Base-by-base conservation (phyloP, 345 rosid species). In the Eutrema japonicum region DNA sequence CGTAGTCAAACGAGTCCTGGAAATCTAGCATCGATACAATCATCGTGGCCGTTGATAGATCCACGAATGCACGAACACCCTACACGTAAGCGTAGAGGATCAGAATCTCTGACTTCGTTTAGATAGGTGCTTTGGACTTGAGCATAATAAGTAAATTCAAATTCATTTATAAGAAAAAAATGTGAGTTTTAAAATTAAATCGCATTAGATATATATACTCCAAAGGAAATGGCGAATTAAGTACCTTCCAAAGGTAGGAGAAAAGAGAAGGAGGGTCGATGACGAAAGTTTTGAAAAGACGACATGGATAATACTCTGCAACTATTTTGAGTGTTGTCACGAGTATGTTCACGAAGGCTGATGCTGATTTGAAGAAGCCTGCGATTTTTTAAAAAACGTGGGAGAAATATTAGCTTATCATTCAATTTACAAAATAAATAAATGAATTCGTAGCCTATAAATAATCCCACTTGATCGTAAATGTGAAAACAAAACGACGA, bases 301-400 rank as follows among this genome's bases (percentile, higher is more conserved):
- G 87, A 68, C 90, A 84, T 0, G 99, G 99, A 52, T 96, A 90
- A 74, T 88, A 89, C 32, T 92, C 99, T 8, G 86, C 97, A 73
- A 90, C 79, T n/a, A 88, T 81, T 78, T 90, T 96, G 81, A 96
- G 86, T 40, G 99, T 74, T 52, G 93, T 82, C 67, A 92, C 79
- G 66, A 90, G 73, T n/a, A 84, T 63, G 80, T 89, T 96, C 91
- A 90, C 83, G 78, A 92, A 92, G 81, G 91, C 83, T 60, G 99
- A 81, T 27, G 94, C 99, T 29, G 99, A 96, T 82, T 96, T 90
- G 95, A 85, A 96, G 85, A 88, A 83, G 84, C 96, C 99, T 96
- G 96, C 72, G 70, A 38, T 38, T 57, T 50, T 22, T n/a, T n/a
- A 68, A 16, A 22, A 57, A 56, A n/a, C 30, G n/a, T 43, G 4